Evolutionary conservation across 202 grass and related monocot species (phyloP), one percentile per base, ranked within the genome.

Genomic region (Digitaria exilis): DNA sequence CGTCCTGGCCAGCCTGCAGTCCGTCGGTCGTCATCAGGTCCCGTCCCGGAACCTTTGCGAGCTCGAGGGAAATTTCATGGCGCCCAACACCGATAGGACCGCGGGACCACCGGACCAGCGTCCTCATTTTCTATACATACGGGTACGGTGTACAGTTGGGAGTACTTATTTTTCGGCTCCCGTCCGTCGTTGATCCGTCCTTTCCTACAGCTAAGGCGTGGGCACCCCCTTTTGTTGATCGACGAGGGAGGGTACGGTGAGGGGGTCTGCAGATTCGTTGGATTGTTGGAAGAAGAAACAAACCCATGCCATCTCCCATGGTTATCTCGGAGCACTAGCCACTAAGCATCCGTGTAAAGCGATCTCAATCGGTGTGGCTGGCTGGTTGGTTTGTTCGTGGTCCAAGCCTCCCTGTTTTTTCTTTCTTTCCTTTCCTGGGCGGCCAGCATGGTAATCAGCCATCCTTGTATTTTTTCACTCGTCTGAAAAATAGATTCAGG

Each of bases 21-120:
- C 19, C 2, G 5, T 24, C 41, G 39, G 4, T 45, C 32, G n/a
- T 19, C 7, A 21, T 65, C 68, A 15, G 69, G 44, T 21, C 39
- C 37, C 37, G 37, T 39, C 64, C 69, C 69, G 69, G 69, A 72
- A 51, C 68, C 29, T 65, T 57, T 75, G 76, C 48, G 64, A 75
- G 26, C 37, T 39, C 45, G 43, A 10, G 59, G 29, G 84, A 81
- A 80, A 67, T 57, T 86, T 86, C 77, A 30, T 28, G 37, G 35
- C 26, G 48, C 17, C 29, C 65, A 66, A 79, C 66, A 73, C 8
- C 0, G 83, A 66, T 44, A 65, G 59, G 59, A 35, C 17, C 5
- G 25, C 14, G 30, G 76, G 57, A 80, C 84, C 84, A 79, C 75
- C 6, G 21, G 28, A 15, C 45, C 32, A 1, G 19, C 70, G 6